A percentile compares a stretch with the other conserved stretches of the same genome.
Conservation (phyloP, 2,329 filamentous ascomycete species). For the Davidsoniella australis region DNA sequence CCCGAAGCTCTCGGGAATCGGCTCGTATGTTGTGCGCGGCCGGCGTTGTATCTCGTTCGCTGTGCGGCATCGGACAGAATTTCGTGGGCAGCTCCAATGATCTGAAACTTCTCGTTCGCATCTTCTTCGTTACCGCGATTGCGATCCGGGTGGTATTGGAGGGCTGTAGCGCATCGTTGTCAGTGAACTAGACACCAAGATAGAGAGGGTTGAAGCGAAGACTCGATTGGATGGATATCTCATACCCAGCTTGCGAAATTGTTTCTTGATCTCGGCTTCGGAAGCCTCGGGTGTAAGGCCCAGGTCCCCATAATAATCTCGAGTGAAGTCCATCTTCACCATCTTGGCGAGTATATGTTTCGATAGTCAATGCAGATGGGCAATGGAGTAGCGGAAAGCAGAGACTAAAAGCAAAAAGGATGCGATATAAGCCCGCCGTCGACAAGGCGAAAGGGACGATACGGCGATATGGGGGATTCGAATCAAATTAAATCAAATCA, state of each 20-base stretch:
- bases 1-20: constrained; percentile 34
- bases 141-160: constrained; percentile 77
- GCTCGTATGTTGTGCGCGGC: constrained; percentile 15
- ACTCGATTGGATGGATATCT: not conserved
- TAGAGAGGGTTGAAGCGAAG: not conserved
- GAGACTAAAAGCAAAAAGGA: not conserved
- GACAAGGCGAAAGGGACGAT: not conserved
- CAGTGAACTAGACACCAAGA: not conserved
- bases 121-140: constrained; percentile 71
- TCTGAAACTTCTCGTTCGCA: constrained; percentile 66
- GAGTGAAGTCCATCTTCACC: constrained; percentile 21
- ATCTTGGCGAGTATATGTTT: not conserved
- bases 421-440: not conserved
- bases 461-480: not conserved
- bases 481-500: no score
- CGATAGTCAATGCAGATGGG: not conserved
- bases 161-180: constrained; percentile 31
- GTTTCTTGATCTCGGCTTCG: constrained; percentile 63
- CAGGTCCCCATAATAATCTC: constrained; percentile 76
- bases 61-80: constrained; percentile 37
- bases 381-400: not conserved
- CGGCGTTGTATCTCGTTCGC: constrained; percentile 36
- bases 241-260: constrained; percentile 67
- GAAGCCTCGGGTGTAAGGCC: constrained; percentile 52
- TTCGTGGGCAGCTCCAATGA: constrained; percentile 74